These are phyloP conservation scores for Phytophthora quininea DNA, from an alignment of 352 stramenopile genomes.

Conservation along the genomic window DNA sequence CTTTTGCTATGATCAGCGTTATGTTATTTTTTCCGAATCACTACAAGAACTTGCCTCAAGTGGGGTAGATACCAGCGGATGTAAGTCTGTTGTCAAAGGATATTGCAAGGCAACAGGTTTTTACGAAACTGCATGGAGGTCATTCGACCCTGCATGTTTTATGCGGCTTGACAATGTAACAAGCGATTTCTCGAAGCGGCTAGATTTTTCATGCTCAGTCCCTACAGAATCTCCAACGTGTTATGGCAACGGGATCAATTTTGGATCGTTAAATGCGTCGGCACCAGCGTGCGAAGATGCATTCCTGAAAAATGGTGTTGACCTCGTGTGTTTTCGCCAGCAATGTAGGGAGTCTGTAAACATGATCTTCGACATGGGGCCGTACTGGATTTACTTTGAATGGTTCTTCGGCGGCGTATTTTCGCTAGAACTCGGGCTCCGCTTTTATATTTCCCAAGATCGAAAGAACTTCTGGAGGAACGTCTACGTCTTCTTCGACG, in stretches of 20 bases:
- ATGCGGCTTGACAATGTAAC: slow-evolving; percentile 30
- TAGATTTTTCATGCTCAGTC: slow-evolving; percentile 55
- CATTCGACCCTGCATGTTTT: slow-evolving; percentile 59
- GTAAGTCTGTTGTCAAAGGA: slow-evolving; percentile 49
- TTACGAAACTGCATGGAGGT: neutral
- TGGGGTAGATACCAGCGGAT: slow-evolving; percentile 50
- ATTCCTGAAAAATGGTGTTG: slow-evolving; percentile 35
- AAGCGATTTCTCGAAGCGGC: slow-evolving; percentile 33
- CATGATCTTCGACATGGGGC: slow-evolving; percentile 64
- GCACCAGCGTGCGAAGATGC: slow-evolving; percentile 36
- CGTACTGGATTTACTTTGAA: slow-evolving; percentile 83
- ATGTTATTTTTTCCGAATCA: slow-evolving; percentile 78
- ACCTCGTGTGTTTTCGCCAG: slow-evolving; percentile 56
- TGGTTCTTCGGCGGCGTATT: slow-evolving; percentile 68
- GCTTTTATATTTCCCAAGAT: slow-evolving; percentile 56
- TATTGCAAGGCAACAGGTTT: slow-evolving; percentile 57
- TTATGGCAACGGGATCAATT: slow-evolving; percentile 61
- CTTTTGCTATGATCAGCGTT: slow-evolving; percentile 61
- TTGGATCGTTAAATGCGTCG: slow-evolving; percentile 44
- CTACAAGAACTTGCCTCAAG: slow-evolving; percentile 62
- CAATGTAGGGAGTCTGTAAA: slow-evolving; percentile 43
- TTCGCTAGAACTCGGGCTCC: slow-evolving; percentile 56
- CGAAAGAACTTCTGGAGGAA: slow-evolving; percentile 49
- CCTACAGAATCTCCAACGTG: slow-evolving; percentile 27
- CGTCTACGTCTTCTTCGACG: slow-evolving; percentile 71